A percentile compares a stretch with the other conserved stretches of the same genome.
Evolutionary conservation across 2,329 filamentous ascomycete species (phyloP).

Genomic region (Fulvia fulva): DNA sequence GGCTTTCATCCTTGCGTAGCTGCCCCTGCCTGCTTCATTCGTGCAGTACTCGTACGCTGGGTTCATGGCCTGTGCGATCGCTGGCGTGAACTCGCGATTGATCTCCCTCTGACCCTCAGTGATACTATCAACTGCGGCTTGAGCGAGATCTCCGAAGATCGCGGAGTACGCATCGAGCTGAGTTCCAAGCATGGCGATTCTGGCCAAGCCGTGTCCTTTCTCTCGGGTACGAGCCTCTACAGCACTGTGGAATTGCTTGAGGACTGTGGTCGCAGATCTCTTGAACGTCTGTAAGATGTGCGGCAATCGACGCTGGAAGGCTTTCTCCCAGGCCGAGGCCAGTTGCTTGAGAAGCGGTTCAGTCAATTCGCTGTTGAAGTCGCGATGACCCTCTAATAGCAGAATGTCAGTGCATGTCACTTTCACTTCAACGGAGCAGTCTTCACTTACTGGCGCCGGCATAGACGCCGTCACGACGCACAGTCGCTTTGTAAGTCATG

Average conservation of each 20-base stretch:
- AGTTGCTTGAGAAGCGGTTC: constrained; percentile 40
- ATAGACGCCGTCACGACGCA: constrained; percentile 49
- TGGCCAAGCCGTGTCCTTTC: constrained; percentile 39
- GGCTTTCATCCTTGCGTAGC: constrained; percentile 51
- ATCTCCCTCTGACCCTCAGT: constrained; percentile 49
- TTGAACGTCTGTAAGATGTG: constrained; percentile 38
- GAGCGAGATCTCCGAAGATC: constrained; percentile 39
- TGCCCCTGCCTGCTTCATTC: constrained; percentile 45
- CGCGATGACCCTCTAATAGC: constrained; percentile 37
- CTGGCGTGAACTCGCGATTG: constrained; percentile 52
- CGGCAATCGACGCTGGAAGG: constrained; percentile 43
- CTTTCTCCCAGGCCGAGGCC: constrained; percentile 41
- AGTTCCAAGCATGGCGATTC: constrained; percentile 38
- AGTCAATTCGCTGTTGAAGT: constrained; percentile 40
- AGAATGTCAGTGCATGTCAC: too few species aligned
- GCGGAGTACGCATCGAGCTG: constrained; percentile 43
- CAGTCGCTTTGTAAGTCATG: constrained; percentile 55
- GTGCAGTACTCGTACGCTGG: constrained; percentile 46
- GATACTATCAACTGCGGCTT: constrained; percentile 36
- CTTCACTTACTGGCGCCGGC: too few species aligned
- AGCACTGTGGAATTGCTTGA: constrained; percentile 41
- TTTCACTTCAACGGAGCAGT: too few species aligned
- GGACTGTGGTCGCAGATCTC: constrained; percentile 28
- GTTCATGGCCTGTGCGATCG: constrained; percentile 45
- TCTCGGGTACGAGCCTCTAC: constrained; percentile 39